These are phyloP conservation scores for Biscogniauxia mediterranea DNA, from an alignment of 2,329 filamentous ascomycete genomes.

Conservation along the genomic window DNA sequence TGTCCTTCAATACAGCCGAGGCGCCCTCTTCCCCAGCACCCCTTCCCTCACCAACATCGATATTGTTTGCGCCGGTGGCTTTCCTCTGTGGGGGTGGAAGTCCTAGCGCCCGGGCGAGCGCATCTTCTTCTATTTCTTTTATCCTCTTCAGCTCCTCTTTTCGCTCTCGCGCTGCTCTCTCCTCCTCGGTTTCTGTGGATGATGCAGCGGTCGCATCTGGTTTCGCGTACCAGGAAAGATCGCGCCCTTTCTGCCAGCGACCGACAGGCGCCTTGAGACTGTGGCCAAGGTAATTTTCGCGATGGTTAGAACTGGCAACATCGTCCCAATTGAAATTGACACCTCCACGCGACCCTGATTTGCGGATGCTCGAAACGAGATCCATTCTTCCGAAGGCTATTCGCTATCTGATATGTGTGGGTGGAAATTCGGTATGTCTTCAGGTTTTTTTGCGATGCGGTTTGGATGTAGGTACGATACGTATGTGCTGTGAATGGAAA, in stretches of 20 bases:
- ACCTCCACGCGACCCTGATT: conserved; percentile 86
- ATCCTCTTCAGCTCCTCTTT: conserved; percentile 72
- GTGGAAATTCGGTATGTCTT: conserved; percentile 1
- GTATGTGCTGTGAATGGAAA: too few relatives aligned
- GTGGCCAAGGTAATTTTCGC: conserved; percentile 88
- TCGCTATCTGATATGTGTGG: neutral
- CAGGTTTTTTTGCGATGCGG: neutral
- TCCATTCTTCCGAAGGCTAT: conserved; percentile 62
- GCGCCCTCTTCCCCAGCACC: conserved; percentile 19
- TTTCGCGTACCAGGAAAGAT: conserved; percentile 65
- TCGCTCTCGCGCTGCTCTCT: conserved; percentile 58
- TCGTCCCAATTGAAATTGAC: conserved; percentile 97
- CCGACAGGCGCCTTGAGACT: conserved; percentile 89
- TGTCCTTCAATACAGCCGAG: conserved; percentile 15
- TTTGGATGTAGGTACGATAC: too few relatives aligned
- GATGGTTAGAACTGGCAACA: conserved; percentile 80
- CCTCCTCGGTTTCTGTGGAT: conserved; percentile 56
- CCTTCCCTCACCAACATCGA: conserved; percentile 54
- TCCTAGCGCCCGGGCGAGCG: conserved; percentile 78
- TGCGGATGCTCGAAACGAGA: conserved; percentile 86
- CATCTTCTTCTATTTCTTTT: conserved; percentile 92
- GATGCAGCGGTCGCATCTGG: conserved; percentile 49
- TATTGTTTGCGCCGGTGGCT: conserved; percentile 62
- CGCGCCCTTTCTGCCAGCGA: conserved; percentile 81
- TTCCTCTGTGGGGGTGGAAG: conserved; percentile 66